A percentile compares a stretch with the other conserved stretches of the same genome.
phyloP scores from a whole-genome alignment of 2,329 filamentous ascomycete genomes.

The Diaporthe sp. region DNA sequence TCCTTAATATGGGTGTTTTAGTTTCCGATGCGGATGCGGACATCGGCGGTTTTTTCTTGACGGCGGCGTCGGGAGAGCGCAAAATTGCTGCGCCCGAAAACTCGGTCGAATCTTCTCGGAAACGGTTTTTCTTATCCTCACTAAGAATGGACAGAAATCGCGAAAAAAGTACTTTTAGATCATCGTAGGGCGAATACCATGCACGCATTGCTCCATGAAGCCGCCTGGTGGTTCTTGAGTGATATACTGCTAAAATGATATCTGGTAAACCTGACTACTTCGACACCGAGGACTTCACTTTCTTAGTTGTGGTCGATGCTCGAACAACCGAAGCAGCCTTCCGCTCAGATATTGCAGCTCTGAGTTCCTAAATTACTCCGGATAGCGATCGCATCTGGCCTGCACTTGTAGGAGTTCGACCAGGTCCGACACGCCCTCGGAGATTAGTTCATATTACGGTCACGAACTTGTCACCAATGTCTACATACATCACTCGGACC shows the following conservation, averaged over 20 bases:
- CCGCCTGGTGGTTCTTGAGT: not conserved
- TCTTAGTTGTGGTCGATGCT: not conserved
- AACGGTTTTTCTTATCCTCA: constrained; percentile 9
- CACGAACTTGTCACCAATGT: not conserved
- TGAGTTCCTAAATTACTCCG: not conserved
- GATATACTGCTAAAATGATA: not conserved
- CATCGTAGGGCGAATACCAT: constrained; percentile 33
- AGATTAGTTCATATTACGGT: not conserved
- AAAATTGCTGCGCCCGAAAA: constrained; percentile 30
- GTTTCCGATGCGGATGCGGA: constrained; percentile 39
- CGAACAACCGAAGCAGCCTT: not conserved
- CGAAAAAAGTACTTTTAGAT: constrained; percentile 34
- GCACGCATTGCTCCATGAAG: constrained; percentile 27
- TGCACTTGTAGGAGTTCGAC: not conserved
- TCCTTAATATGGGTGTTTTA: constrained; percentile 38
- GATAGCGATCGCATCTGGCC: not conserved
- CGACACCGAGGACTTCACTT: not conserved
- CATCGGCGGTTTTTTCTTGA: constrained; percentile 31
- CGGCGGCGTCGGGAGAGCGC: constrained; percentile 36
- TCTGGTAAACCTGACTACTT: not conserved
- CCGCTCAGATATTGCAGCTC: not conserved
- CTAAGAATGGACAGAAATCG: constrained; percentile 31
- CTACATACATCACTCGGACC: not conserved
- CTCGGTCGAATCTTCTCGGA: constrained; percentile 37
- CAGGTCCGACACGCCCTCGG: not conserved